Percentiles rank a stretch among this genome's conserved stretches.
phyloP scores from a whole-genome alignment of 352 stramenopile genomes.

The Globisporangium cylindrosporum region DNA sequence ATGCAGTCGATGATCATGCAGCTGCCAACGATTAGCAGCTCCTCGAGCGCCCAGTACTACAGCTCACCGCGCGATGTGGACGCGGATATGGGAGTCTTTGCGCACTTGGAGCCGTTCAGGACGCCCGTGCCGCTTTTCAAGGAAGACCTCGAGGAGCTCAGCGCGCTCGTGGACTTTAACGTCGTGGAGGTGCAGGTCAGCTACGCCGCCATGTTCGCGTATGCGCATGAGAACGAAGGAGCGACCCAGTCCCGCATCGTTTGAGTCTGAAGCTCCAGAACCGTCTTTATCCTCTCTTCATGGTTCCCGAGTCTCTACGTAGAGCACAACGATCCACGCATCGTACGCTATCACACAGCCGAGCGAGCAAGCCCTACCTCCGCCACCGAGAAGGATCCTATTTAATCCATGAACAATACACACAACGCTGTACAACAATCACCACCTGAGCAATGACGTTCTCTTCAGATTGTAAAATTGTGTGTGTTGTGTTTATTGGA shows the following conservation, averaged over 20 bases:
- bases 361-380: not conserved
- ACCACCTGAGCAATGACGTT: not conserved
- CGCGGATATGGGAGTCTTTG: slow-evolving; percentile 13
- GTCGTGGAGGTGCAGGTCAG: slow-evolving; percentile 9
- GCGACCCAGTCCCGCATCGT: slow-evolving; percentile 11
- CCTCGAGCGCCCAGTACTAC: slow-evolving; percentile 2
- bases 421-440: not conserved
- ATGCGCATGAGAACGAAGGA: not conserved
- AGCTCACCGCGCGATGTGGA: slow-evolving; percentile 27
- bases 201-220: not conserved
- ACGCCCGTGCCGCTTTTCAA: slow-evolving; percentile 30
- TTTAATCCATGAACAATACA: slow-evolving; percentile 9
- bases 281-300: not conserved
- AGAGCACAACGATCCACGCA: not conserved
- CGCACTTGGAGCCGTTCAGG: slow-evolving; percentile 33
- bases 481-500: slow-evolving; percentile 5
- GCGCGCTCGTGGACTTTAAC: slow-evolving; percentile 30
- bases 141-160: slow-evolving; percentile 39
- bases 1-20: slow-evolving; percentile 9
- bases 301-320: not conserved
- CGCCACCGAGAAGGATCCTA: not conserved
- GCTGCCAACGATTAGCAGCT: slow-evolving; percentile 1
- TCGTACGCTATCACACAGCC: not conserved
- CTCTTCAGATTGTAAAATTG: not conserved
- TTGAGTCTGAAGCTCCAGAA: not conserved